A percentile compares a stretch with the other conserved stretches of the same genome.
Conservation (phyloP, 1,139 yeast genomes). For the Kurtzmaniella quercitrusa region DNA sequence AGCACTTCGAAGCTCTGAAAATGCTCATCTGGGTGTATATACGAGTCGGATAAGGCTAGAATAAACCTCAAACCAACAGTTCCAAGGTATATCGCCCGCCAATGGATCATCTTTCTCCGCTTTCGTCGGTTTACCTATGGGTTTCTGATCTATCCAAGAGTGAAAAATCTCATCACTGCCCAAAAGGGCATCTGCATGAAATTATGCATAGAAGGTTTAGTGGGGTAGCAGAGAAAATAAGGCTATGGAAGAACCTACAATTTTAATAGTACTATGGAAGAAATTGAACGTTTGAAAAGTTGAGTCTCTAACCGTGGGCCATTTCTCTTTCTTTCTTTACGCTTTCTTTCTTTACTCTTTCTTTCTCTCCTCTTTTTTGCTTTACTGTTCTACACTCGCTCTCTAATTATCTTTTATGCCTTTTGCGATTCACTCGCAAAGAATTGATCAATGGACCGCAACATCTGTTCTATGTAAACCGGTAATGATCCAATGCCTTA, state of each 20-base stretch:
- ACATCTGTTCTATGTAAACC: not conserved
- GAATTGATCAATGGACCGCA: not conserved
- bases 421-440: not conserved
- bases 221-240: no score
- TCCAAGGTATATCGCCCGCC: slow-evolving; percentile 44
- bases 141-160: not conserved
- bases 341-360: not conserved
- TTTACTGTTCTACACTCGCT: not conserved
- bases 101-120: slow-evolving; percentile 15
- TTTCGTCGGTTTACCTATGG: not conserved
- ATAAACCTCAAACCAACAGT: slow-evolving; percentile 49
- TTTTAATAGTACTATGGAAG: no score
- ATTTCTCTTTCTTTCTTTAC: no score
- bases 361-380: not conserved
- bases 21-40: slow-evolving; percentile 97
- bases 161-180: not conserved
- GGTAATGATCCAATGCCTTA: slow-evolving; percentile 8
- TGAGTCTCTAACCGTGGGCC: no score
- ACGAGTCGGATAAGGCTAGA: slow-evolving; percentile 69
- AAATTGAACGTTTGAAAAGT: no score
- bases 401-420: no score
- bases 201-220: not conserved
- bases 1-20: slow-evolving; percentile 83
- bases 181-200: not conserved
- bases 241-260: no score